Evolutionary conservation across 176 grass and related monocot genomes (phyloP).

Genomic region (Carex parvula): DNA sequence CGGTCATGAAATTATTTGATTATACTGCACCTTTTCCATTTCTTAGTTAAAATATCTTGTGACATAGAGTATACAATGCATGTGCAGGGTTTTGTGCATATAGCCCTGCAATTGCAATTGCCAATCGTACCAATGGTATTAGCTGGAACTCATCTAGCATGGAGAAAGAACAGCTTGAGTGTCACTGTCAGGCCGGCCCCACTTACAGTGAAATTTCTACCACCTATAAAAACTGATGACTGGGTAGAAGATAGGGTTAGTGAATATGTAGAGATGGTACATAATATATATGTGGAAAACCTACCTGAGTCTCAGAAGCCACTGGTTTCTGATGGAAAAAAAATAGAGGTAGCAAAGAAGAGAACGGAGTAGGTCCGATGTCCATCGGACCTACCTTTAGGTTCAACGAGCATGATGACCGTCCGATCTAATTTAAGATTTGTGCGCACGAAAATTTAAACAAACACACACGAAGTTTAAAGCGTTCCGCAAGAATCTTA

Average conservation of each 20-base stretch:
- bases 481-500: too few relatives aligned
- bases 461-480: too few relatives aligned
- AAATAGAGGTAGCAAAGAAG: not conserved
- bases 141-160: slow-evolving; percentile 39
- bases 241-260: slow-evolving; percentile 33
- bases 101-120: slow-evolving; percentile 40
- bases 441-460: too few relatives aligned
- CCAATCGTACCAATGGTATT: slow-evolving; percentile 48
- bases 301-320: slow-evolving; percentile 4
- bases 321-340: not conserved
- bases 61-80: not conserved
- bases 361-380: too few relatives aligned
- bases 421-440: too few relatives aligned
- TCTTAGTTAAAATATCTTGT: too few relatives aligned
- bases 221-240: slow-evolving; percentile 33
- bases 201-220: slow-evolving; percentile 43
- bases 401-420: too few relatives aligned
- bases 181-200: slow-evolving; percentile 39
- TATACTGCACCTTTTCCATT: too few relatives aligned
- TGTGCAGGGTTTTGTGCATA: slow-evolving; percentile 46
- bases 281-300: not conserved
- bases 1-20: not conserved
- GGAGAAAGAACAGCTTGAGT: slow-evolving; percentile 45
- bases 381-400: too few relatives aligned
- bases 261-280: slow-evolving; percentile 34